Conservation (phyloP, 768 basidiomycete genomes). For the Psilocybe tampanensis region DNA sequence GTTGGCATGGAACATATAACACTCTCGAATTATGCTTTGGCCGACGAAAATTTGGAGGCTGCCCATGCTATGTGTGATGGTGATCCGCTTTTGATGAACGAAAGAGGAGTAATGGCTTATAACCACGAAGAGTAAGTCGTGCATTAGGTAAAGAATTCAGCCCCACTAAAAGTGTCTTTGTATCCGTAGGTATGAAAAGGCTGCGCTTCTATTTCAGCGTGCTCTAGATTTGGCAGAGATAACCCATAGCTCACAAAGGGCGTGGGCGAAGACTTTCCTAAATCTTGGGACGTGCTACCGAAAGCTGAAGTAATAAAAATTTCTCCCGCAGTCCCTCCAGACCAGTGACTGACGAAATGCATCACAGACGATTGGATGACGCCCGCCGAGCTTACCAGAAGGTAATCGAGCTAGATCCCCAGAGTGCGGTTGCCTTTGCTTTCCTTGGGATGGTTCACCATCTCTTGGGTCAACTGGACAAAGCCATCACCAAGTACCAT, state of each 20-base stretch:
- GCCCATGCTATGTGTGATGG: conserved; percentile 80
- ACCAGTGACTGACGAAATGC: background rate
- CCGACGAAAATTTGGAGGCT: conserved; percentile 87
- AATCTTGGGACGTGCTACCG: conserved; percentile 92
- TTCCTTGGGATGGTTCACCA: conserved; percentile 92
- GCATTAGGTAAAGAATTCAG: background rate
- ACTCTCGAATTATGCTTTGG: conserved; percentile 77
- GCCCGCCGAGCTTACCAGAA: conserved; percentile 75
- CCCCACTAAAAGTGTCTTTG: conserved; percentile 6
- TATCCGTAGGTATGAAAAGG: conserved; percentile 65
- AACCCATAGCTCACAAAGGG: conserved; percentile 80
- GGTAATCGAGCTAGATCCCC: conserved; percentile 87
- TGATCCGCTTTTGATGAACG: conserved; percentile 90
- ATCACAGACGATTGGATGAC: conserved; percentile 51
- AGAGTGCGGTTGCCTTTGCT: conserved; percentile 77
- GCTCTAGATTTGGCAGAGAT: conserved; percentile 83
- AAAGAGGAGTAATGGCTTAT: conserved; percentile 91
- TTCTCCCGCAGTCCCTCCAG: background rate
- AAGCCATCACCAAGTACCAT: conserved; percentile 90
- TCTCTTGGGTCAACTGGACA: conserved; percentile 68
- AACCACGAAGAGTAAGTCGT: conserved; percentile 75
- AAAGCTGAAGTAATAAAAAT: conserved; percentile 66
- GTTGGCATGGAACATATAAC: conserved; percentile 99
- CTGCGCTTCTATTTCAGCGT: conserved; percentile 69
- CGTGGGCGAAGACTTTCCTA: conserved; percentile 89